Evolutionary conservation across 75 land plant species (phyloP).

Genomic region (Sequoia sempervirens): DNA sequence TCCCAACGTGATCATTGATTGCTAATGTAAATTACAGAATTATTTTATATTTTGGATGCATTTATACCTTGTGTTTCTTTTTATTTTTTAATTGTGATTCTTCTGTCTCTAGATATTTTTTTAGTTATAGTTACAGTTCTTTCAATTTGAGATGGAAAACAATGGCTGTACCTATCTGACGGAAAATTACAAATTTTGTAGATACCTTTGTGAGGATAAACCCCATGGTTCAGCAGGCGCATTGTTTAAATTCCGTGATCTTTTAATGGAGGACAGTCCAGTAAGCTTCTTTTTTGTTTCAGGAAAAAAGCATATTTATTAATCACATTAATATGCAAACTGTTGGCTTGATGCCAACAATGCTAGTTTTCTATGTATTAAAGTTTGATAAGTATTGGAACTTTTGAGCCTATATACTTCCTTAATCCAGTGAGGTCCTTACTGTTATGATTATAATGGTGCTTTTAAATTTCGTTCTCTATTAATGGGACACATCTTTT

Average conservation of each 20-base stretch:
- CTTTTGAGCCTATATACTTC: not conserved
- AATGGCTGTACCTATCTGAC: not conserved
- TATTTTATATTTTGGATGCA: not conserved
- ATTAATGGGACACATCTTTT: not conserved
- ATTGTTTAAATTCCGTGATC: conserved; percentile 33
- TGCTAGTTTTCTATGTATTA: not conserved
- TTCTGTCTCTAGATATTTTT: not conserved
- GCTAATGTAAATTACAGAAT: not conserved
- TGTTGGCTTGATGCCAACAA: too few relatives aligned
- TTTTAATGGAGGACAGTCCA: conserved; percentile 41
- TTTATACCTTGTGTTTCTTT: not conserved
- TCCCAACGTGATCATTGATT: not conserved
- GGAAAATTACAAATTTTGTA: conserved; percentile 1
- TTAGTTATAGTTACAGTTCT: not conserved
- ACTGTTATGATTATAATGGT: not conserved
- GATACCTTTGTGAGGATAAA: conserved; percentile 45
- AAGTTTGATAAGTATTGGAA: not conserved
- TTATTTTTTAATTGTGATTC: not conserved
- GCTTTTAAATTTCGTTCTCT: not conserved
- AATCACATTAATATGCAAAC: not conserved
- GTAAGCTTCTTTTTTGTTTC: conserved; percentile 16
- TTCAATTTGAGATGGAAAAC: not conserved
- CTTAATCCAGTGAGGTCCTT: not conserved
- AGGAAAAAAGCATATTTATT: not conserved
- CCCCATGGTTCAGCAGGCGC: conserved; percentile 54